Percentiles rank a stretch among this genome's conserved stretches.
phyloP scores from a whole-genome alignment of 306 rosid species.

The Canavalia gladiata region DNA sequence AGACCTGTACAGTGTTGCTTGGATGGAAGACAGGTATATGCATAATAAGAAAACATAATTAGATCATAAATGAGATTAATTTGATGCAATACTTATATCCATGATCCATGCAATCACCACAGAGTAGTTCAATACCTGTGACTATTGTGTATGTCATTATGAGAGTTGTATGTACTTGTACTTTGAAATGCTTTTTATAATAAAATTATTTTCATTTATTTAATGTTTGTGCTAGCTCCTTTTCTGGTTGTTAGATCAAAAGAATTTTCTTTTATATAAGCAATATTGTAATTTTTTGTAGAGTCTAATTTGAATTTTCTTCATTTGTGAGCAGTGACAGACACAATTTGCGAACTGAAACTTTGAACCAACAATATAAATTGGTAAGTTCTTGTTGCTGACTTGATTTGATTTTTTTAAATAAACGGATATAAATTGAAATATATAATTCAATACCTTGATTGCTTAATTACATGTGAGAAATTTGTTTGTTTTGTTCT shows the following conservation, averaged over 20 bases:
- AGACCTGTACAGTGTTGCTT: slow-evolving; percentile 92
- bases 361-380: slow-evolving; percentile 86
- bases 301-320: slow-evolving; percentile 41
- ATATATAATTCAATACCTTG: slow-evolving; percentile 27
- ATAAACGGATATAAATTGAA: background rate
- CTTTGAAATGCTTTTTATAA: background rate
- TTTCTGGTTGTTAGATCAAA: slow-evolving; percentile 1
- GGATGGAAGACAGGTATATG: slow-evolving; percentile 98
- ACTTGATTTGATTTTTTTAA: slow-evolving; percentile 5
- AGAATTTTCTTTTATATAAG: background rate
- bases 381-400: slow-evolving; percentile 65
- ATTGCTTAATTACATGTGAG: background rate
- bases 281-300: background rate
- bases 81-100: background rate
- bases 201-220: background rate
- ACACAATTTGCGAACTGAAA: slow-evolving; percentile 84
- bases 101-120: background rate
- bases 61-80: background rate
- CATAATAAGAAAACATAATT: background rate
- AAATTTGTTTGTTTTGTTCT: background rate
- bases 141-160: background rate
- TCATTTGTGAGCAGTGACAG: slow-evolving; percentile 69
- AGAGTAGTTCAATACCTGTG: slow-evolving; percentile 28
- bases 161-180: background rate
- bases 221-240: background rate